Evolutionary conservation across 164 flowering plant species (phyloP), one percentile per base, ranked within the genome.

Genomic region (Macadamia tetraphylla): DNA sequence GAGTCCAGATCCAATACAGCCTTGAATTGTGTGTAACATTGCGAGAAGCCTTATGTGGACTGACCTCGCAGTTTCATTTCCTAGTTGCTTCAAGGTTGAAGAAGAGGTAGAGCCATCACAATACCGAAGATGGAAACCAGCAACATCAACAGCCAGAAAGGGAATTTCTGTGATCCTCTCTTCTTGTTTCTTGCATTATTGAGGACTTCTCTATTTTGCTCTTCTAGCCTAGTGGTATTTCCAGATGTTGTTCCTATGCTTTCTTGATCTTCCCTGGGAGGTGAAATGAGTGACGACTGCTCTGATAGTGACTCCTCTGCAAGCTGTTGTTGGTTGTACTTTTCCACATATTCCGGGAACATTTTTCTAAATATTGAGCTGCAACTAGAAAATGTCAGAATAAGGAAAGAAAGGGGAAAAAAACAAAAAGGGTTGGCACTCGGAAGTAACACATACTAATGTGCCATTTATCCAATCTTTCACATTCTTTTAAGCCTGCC

Each of bases 291-390:
- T 35, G 74, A 71, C 17, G 65, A 61, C 64, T 78, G 83, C 76
- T 84, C 80, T 29, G 72, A 62, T 67, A 51, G 77, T 42, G 66
- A 62, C 65, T 83, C 83, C 80, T 85, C 85, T 29, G 78, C 67
- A 18, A 73, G 84, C 69, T 77, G 89, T 74, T 75, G 85, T 75
- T 88, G 77, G 67, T 87, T 87, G 68, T 86, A 91, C 78, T 88
- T 88, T 82, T 95, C 98, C 18, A 95, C 86, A 58, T 85, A 92
- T 78, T 95, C 99, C 0, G 98, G 99, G 63, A 95, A 95, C 79
- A 95, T 49, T 77, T 91, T 89, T 76, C 86, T 78, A 75, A 95
- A 95, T 29, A 84, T 79, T 49, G 87, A 62, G 66, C 98, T 94
- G 88, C 49, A 29, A 74, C 46, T 29, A 69, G 42, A 64, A 8